Percentiles rank a stretch among this genome's conserved stretches.
Conservation (phyloP, 2,329 filamentous ascomycete species). For the Fusarium musae region DNA sequence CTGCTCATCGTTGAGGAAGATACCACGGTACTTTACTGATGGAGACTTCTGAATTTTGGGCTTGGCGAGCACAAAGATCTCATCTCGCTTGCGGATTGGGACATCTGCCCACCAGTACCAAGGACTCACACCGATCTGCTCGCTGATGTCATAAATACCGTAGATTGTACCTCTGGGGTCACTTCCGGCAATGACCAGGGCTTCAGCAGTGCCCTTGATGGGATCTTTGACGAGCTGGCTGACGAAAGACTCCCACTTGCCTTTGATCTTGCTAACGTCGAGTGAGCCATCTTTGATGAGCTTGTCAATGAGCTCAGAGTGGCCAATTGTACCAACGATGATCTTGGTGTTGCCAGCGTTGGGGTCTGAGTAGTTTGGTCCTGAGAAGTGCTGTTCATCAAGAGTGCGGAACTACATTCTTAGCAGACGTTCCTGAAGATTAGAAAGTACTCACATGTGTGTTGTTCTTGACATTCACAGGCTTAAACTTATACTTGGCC, state of each 20-base stretch:
- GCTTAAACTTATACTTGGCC: constrained; percentile 55
- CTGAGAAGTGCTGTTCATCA: constrained; percentile 43
- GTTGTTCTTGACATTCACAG: constrained; percentile 59
- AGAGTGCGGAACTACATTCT: constrained; percentile 31
- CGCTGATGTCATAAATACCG: constrained; percentile 68
- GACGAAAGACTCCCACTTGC: constrained; percentile 76
- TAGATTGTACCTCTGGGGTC: constrained; percentile 70
- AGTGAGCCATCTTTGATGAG: not conserved
- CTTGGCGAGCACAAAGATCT: constrained; percentile 59
- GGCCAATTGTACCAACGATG: constrained; percentile 75
- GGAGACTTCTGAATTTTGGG: constrained; percentile 56
- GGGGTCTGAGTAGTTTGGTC: constrained; percentile 57
- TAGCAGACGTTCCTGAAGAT: fast-evolving
- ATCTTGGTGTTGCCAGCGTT: constrained; percentile 64
- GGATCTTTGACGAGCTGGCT: constrained; percentile 65
- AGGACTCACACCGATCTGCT: constrained; percentile 66
- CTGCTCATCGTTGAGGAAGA: constrained; percentile 68
- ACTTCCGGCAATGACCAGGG: constrained; percentile 67
- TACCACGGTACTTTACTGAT: constrained; percentile 68
- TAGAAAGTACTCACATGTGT: constrained; percentile 53
- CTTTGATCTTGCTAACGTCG: constrained; percentile 65
- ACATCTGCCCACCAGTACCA: constrained; percentile 73
- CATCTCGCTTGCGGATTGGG: constrained; percentile 55
- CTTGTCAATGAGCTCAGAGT: constrained; percentile 66
- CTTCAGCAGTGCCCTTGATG: constrained; percentile 53